Conservation (phyloP, 106 monocot genomes). For the Dendrobium chrysotoxum region DNA sequence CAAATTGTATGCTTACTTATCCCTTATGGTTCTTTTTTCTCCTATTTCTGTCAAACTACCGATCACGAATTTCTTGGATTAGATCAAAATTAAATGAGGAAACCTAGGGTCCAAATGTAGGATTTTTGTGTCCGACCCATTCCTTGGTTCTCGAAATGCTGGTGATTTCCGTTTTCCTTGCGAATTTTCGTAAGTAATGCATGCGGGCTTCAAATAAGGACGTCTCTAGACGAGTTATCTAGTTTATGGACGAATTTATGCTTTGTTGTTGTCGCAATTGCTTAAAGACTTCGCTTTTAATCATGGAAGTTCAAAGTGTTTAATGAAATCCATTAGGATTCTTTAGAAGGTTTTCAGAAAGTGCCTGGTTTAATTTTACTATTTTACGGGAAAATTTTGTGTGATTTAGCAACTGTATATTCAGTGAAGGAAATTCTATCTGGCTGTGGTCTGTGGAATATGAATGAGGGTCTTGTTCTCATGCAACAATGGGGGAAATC, state of each 20-base stretch:
- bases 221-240: background rate
- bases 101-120: background rate
- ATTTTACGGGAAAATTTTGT: too few relatives aligned
- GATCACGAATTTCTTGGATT: background rate
- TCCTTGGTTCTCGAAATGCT: background rate
- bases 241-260: background rate
- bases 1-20: conserved; percentile 54
- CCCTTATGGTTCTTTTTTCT: background rate
- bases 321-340: background rate
- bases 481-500: background rate
- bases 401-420: too few relatives aligned
- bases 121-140: background rate
- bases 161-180: background rate
- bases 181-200: background rate
- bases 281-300: background rate
- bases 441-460: background rate
- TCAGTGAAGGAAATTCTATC: background rate
- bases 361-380: too few relatives aligned
- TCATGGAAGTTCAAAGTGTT: background rate
- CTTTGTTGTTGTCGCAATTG: background rate
- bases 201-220: background rate
- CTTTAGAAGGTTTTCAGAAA: too few relatives aligned
- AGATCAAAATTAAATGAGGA: conserved; percentile 1
- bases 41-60: background rate
- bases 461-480: background rate